These are phyloP conservation scores for Pezizomycotina sp. DNA, from an alignment of 2,329 filamentous ascomycete species.

Conservation along the genomic window DNA sequence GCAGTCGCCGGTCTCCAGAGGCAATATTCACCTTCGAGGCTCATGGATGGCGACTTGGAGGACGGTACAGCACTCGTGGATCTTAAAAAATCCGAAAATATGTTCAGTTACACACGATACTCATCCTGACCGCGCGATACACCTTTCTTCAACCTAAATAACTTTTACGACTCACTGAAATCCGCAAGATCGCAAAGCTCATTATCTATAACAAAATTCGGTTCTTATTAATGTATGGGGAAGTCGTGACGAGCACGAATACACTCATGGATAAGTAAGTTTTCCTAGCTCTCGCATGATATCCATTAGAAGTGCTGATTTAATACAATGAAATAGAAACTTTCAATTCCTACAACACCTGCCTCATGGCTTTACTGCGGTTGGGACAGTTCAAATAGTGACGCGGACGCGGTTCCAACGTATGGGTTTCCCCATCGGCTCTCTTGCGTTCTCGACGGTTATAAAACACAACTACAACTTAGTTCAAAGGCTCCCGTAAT, in stretches of 20 bases:
- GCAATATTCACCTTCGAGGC: conserved; percentile 16
- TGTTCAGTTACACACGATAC: neutral
- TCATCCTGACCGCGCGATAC: conserved; percentile 34
- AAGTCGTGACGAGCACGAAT: conserved; percentile 87
- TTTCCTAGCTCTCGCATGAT: conserved; percentile 4
- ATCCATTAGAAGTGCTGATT: conserved; percentile 9
- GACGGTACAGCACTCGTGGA: neutral
- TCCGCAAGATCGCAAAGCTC: conserved; percentile 44
- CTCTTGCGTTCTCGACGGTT: conserved; percentile 73
- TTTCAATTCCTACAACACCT: conserved; percentile 56
- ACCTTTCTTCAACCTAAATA: conserved; percentile 69
- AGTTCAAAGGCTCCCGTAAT: conserved; percentile 62
- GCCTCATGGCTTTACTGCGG: conserved; percentile 71
- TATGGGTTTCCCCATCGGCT: conserved; percentile 88
- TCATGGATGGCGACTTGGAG: neutral
- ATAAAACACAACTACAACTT: conserved; percentile 65
- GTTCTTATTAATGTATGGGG: conserved; percentile 68
- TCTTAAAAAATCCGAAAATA: neutral
- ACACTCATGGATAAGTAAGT: conserved; percentile 72
- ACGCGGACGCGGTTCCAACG: conserved; percentile 81
- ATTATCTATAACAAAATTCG: conserved; percentile 41
- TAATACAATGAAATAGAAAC: conserved; percentile 40
- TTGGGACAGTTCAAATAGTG: conserved; percentile 74
- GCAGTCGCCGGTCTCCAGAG: conserved; percentile 38
- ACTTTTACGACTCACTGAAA: conserved; percentile 56